A percentile compares a stretch with the other conserved stretches of the same genome.
Evolutionary conservation across 1,139 yeast species (phyloP).

Genomic region (Suhomyces choctaworum): DNA sequence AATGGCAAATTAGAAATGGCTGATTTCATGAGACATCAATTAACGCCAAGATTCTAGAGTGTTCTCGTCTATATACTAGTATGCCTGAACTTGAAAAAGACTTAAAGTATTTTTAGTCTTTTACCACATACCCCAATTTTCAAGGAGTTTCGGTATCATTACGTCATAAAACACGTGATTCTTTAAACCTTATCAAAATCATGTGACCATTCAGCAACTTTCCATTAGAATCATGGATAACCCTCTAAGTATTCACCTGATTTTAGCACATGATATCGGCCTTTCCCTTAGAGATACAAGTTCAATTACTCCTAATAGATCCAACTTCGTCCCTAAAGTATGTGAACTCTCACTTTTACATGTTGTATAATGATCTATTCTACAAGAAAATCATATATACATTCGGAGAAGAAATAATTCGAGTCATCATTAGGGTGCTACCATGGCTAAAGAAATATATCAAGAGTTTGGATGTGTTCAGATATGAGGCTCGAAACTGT

Average conservation of each 20-base stretch:
- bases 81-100: background rate
- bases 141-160: background rate
- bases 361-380: slow-evolving; percentile 52
- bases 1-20: too few relatives aligned
- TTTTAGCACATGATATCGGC: slow-evolving; percentile 12
- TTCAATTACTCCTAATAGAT: slow-evolving; percentile 38
- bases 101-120: background rate
- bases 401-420: slow-evolving; percentile 43
- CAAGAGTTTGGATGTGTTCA: slow-evolving; percentile 49
- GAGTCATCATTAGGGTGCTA: slow-evolving; percentile 30
- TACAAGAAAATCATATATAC: slow-evolving; percentile 42
- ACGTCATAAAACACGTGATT: background rate
- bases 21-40: too few relatives aligned
- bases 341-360: slow-evolving; percentile 44
- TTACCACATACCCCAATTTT: too few relatives aligned
- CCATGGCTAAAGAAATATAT: slow-evolving; percentile 48
- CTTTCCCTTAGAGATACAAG: slow-evolving; percentile 54
- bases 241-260: background rate
- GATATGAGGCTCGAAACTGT: slow-evolving; percentile 34
- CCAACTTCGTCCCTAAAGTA: slow-evolving; percentile 45
- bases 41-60: too few relatives aligned
- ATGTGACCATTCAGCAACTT: background rate
- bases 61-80: too few relatives aligned
- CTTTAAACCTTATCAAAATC: background rate
- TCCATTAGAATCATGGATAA: background rate